phyloP scores from a whole-genome alignment of 495 filamentous ascomycete species.

The Penicillium arizonense region DNA sequence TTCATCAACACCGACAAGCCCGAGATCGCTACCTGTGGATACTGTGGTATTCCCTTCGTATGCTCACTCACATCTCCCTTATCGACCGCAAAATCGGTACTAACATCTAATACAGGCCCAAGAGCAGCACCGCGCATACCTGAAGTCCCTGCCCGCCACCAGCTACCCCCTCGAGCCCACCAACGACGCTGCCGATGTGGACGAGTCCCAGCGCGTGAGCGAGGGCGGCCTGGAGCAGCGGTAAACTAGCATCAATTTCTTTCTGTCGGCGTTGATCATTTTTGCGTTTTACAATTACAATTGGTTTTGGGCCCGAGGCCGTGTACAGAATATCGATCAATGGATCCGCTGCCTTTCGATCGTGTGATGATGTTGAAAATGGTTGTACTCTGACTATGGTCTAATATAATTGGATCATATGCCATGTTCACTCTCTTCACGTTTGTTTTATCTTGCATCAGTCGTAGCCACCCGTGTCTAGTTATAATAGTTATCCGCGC shows the following conservation, averaged over 20 bases:
- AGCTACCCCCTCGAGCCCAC: slow-evolving; percentile 68
- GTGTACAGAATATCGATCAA: slow-evolving; percentile 37
- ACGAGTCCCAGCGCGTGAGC: slow-evolving; percentile 53
- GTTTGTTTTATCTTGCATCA: slow-evolving; percentile 4
- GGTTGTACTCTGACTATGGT: slow-evolving; percentile 26
- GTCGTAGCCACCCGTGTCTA: not conserved
- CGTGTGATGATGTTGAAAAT: slow-evolving; percentile 10
- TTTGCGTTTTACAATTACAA: slow-evolving; percentile 19
- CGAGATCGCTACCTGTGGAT: slow-evolving; percentile 83
- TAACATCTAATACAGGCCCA: slow-evolving; percentile 59
- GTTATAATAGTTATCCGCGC: slow-evolving; percentile 20
- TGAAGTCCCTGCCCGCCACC: slow-evolving; percentile 75
- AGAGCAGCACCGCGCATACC: slow-evolving; percentile 76
- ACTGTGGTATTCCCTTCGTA: slow-evolving; percentile 96
- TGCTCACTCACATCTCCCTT: slow-evolving; percentile 34
- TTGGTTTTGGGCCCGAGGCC: slow-evolving; percentile 29
- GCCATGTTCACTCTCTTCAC: not conserved
- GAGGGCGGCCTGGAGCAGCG: slow-evolving; percentile 52
- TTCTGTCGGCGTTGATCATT: slow-evolving; percentile 45
- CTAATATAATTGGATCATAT: slow-evolving; percentile 4
- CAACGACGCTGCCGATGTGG: slow-evolving; percentile 50
- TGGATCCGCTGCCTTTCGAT: slow-evolving; percentile 24
- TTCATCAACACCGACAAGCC: slow-evolving; percentile 99
- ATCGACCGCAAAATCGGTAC: not conserved
- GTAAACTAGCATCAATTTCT: slow-evolving; percentile 39